Conservation (phyloP, 257 asterid species). For the Echium plantagineum region DNA sequence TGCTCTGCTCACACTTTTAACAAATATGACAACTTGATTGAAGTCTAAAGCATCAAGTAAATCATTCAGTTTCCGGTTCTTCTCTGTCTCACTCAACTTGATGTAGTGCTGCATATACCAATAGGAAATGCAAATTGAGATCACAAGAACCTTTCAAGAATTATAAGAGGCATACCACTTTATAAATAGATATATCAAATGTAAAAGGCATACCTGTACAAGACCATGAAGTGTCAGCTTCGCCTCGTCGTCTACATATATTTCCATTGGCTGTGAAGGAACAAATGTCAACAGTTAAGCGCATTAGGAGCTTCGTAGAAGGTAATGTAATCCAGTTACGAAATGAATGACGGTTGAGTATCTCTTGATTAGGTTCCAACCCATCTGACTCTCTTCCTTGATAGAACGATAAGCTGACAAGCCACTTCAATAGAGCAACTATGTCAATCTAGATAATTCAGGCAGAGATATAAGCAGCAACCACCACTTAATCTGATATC, state of each 20-base stretch:
- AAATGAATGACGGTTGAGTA: neutral
- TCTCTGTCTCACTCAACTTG: conserved; percentile 81
- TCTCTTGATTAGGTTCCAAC: neutral
- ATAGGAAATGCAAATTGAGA: neutral
- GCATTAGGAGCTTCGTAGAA: conserved; percentile 3
- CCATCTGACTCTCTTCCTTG: neutral
- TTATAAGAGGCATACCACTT: too few relatives aligned
- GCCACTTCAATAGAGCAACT: neutral
- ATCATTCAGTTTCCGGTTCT: conserved; percentile 79
- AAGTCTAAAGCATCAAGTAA: conserved; percentile 85
- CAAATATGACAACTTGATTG: conserved; percentile 84
- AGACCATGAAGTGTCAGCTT: conserved; percentile 94
- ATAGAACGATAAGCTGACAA: neutral
- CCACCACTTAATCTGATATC: neutral
- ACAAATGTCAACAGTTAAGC: conserved; percentile 45
- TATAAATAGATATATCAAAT: neutral
- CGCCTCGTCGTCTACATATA: conserved; percentile 91
- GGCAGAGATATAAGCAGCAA: neutral
- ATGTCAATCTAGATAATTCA: neutral
- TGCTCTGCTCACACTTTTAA: conserved; percentile 75
- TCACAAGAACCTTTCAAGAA: neutral
- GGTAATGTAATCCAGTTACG: neutral
- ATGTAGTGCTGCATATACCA: conserved; percentile 63
- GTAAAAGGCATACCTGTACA: conserved; percentile 46
- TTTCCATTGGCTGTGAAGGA: conserved; percentile 92